Percentiles rank a stretch among this genome's conserved stretches.
These are phyloP conservation scores for Plasmopara muralis DNA, from an alignment of 352 stramenopile genomes.

Conservation along the genomic window DNA sequence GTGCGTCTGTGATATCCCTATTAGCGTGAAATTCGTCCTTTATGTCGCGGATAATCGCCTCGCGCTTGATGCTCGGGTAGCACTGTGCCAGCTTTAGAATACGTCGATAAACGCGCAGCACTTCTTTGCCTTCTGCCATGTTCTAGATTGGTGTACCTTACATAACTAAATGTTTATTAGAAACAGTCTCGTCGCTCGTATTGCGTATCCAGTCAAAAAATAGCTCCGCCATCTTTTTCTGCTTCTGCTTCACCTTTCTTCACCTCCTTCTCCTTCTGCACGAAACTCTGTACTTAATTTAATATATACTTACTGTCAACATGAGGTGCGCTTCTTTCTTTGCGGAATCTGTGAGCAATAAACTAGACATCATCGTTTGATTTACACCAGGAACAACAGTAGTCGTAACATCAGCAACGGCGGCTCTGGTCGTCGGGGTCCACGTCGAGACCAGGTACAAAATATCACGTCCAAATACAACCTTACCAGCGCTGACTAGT, in stretches of 20 bases:
- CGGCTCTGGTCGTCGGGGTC: constrained; percentile 22
- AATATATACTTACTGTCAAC: not conserved
- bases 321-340: constrained; percentile 37
- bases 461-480: not conserved
- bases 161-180: not conserved
- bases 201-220: too few relatives aligned
- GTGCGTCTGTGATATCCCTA: constrained; percentile 53
- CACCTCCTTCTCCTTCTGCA: not conserved
- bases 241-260: not conserved
- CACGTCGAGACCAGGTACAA: constrained; percentile 33
- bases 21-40: constrained; percentile 80
- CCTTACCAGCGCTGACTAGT: constrained; percentile 3
- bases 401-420: constrained; percentile 23
- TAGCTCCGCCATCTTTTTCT: not conserved
- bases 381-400: constrained; percentile 22
- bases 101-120: constrained; percentile 72
- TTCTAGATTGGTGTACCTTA: constrained; percentile 13
- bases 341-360: not conserved
- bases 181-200: too few relatives aligned
- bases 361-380: constrained; percentile 1
- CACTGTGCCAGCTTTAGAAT: constrained; percentile 79
- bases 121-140: constrained; percentile 43
- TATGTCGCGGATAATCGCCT: constrained; percentile 77
- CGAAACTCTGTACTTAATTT: not conserved
- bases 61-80: constrained; percentile 82